Evolutionary conservation across 768 basidiomycete genomes (phyloP), one percentile per base, ranked within the genome.

Genomic region (Auricularia sp.): DNA sequence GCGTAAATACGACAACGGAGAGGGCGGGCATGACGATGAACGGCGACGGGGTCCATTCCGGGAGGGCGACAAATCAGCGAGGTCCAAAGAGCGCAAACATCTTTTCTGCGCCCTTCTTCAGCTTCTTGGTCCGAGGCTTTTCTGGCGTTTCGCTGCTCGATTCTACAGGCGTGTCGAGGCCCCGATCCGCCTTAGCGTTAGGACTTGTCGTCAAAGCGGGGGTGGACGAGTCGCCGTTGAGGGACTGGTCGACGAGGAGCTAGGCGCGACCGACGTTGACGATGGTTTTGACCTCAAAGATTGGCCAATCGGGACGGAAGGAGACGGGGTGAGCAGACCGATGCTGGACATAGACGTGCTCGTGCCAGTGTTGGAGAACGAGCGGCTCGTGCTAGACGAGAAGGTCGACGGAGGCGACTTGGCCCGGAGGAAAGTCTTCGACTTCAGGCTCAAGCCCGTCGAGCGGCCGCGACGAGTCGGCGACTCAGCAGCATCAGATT

Each of bases 101-200:
- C 68, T 92, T 92, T 79, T 92, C 90, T 2, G 91, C 90, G 67
- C 87, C 88, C 72, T 87, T 91, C 81, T 87, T 89, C 75, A 90
- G 74, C 75, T 88, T 92, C 79, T 84, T 90, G 71, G 74, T 85
- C 83, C 82, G 87, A 67, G 78, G 78, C 72, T 84, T 86, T 70
- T 86, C 82, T n/a, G 80, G 77, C 65, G 82, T 78, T 62, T 81
- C 80, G 3, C 65, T 65, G 24, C 61, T 8, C 67, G 66, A 6
- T 3, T 51, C 47, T 61, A 62, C 8, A 24, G 64, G 16, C 29
- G 13, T 42, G 39, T 24, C 21, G 34, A 7, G 7, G 10, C 34
- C 36, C 11, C 35, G 45, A 8, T 62, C 62, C 44, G n/a, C 44
- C 42, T 51, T 64, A 18, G 24, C 45, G 33, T 29, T 64, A 14